These are phyloP conservation scores for Chalciporus chontae DNA, from an alignment of 768 basidiomycete species.

Conservation along the genomic window DNA sequence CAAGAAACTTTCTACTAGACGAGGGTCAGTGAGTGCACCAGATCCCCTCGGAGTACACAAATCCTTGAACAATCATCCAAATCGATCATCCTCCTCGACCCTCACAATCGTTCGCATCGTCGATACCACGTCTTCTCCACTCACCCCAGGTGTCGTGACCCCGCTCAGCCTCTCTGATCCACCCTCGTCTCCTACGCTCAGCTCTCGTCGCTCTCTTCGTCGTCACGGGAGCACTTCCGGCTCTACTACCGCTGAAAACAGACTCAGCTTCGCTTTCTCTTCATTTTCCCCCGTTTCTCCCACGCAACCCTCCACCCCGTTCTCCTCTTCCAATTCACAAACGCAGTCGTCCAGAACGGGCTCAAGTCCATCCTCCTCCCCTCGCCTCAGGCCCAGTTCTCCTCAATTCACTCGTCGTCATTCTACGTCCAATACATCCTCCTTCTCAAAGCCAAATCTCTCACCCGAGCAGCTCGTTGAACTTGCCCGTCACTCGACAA, in stretches of 20 bases:
- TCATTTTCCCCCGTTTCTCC: conserved; percentile 45
- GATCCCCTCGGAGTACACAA: conserved; percentile 66
- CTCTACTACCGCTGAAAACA: conserved; percentile 26
- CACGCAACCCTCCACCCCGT: conserved; percentile 16
- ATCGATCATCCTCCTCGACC: conserved; percentile 54
- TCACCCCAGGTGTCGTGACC: conserved; percentile 17
- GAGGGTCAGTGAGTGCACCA: conserved; percentile 64
- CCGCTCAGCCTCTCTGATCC: conserved; percentile 25
- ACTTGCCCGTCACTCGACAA: conserved; percentile 60
- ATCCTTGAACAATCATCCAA: conserved; percentile 48
- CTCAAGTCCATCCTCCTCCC: conserved; percentile 36
- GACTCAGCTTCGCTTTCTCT: conserved; percentile 64
- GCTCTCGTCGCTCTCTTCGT: conserved; percentile 30
- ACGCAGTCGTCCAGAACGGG: conserved; percentile 30
- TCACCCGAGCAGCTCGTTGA: conserved; percentile 74
- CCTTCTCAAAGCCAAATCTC: conserved; percentile 46
- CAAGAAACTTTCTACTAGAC: conserved; percentile 46
- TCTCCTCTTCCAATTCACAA: conserved; percentile 26
- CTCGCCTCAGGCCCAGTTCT: conserved; percentile 49
- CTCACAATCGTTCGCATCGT: conserved; percentile 74
- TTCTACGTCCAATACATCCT: conserved; percentile 32
- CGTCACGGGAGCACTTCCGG: conserved; percentile 30
- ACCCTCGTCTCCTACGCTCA: conserved; percentile 23
- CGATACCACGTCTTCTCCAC: conserved; percentile 27
- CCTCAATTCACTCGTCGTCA: conserved; percentile 33